Percentiles rank a stretch among this genome's conserved stretches.
Conservation (phyloP, 306 rosid genomes). For the Gillenia trifoliata region DNA sequence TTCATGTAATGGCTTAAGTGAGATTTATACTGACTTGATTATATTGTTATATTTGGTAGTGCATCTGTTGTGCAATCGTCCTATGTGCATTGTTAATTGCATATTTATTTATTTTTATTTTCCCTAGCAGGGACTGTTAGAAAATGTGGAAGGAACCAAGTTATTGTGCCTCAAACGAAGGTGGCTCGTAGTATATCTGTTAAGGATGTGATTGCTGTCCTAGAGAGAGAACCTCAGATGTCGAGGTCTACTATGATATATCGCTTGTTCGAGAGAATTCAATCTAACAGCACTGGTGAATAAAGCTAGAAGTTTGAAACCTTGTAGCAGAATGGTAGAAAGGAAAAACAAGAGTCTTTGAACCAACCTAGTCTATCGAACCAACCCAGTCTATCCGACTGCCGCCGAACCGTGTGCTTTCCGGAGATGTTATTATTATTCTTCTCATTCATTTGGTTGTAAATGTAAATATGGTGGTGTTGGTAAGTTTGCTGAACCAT, state of each 20-base stretch:
- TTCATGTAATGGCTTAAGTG: neutral
- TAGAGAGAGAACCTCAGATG: conserved; percentile 96
- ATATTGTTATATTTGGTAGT: neutral
- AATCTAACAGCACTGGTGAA: conserved; percentile 38
- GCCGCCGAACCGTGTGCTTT: too few species aligned
- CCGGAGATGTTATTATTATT: too few species aligned
- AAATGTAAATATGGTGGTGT: neutral
- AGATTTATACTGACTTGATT: neutral
- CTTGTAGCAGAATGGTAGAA: too few species aligned
- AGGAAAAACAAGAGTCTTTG: neutral
- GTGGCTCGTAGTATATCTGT: conserved; percentile 62
- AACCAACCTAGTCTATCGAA: too few species aligned
- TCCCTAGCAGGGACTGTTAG: conserved; percentile 40
- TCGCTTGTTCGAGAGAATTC: conserved; percentile 56
- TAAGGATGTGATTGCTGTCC: conserved; percentile 79
- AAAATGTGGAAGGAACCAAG: conserved; percentile 62
- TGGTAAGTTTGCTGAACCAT: neutral
- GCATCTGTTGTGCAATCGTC: neutral
- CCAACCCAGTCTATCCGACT: too few species aligned
- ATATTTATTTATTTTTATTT: neutral
- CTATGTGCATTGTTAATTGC: neutral
- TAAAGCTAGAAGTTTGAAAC: conserved; percentile 1
- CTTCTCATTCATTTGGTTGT: neutral
- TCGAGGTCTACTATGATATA: conserved; percentile 60
- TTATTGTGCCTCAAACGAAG: conserved; percentile 34